phyloP scores from a whole-genome alignment of 2,329 filamentous ascomycete species.

The Botrytis pseudocinerea region DNA sequence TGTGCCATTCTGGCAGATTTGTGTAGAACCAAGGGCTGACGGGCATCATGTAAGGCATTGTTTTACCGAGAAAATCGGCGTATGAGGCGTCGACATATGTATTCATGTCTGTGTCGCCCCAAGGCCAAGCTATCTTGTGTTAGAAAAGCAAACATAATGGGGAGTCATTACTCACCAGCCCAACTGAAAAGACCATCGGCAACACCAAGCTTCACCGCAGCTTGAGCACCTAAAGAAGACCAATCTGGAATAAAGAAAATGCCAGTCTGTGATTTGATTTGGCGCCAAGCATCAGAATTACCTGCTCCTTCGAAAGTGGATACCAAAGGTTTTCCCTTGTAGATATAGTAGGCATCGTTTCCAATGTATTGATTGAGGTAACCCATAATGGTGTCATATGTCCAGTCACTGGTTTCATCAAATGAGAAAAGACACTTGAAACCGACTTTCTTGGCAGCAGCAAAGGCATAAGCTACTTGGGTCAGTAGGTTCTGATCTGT shows the following conservation, averaged over 20 bases:
- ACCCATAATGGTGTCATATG: neutral
- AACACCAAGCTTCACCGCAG: neutral
- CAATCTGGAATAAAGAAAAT: conserved; percentile 10
- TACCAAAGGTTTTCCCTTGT: conserved; percentile 6
- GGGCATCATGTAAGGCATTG: conserved; percentile 31
- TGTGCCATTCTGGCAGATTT: conserved; percentile 38
- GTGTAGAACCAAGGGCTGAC: conserved; percentile 44
- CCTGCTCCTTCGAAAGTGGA: conserved; percentile 15
- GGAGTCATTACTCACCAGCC: neutral
- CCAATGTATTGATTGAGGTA: neutral
- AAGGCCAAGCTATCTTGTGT: conserved; percentile 26
- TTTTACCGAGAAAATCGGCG: conserved; percentile 21
- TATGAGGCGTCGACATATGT: conserved; percentile 28
- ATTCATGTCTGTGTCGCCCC: conserved; percentile 30
- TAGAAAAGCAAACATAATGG: neutral
- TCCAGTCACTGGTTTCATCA: neutral
- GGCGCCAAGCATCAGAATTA: neutral
- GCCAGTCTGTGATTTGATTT: conserved; percentile 11
- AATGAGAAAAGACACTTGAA: conserved; percentile 9
- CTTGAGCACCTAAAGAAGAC: conserved; percentile 13
- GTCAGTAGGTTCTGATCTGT: neutral
- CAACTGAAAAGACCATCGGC: conserved; percentile 15
- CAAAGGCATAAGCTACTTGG: neutral
- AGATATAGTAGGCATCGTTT: neutral
- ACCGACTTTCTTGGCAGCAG: neutral